Evolutionary conservation across 257 asterid genomes (phyloP).

Genomic region (Plectranthus barbatus): DNA sequence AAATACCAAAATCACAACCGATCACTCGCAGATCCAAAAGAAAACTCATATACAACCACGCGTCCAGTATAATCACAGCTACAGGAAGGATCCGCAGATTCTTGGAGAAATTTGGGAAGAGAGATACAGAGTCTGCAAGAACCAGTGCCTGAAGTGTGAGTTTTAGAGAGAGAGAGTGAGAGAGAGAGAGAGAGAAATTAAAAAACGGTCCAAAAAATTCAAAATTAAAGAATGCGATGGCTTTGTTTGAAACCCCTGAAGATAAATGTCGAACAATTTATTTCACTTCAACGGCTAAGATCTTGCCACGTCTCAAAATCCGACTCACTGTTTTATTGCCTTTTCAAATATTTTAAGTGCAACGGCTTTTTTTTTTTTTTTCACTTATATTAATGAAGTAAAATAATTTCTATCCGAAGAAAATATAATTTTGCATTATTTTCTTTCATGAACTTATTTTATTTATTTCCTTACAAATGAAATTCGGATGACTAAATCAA

Average conservation of each 20-base stretch:
- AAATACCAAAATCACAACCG: constrained; percentile 19
- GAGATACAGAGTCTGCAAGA: background rate
- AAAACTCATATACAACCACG: background rate
- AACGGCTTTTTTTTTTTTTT: constrained; percentile 10
- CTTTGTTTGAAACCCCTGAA: constrained; percentile 14
- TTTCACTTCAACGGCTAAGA: background rate
- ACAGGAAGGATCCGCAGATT: constrained; percentile 17
- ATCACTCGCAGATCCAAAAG: constrained; percentile 28
- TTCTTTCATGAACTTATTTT: no score
- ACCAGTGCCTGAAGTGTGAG: background rate
- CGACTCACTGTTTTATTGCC: background rate
- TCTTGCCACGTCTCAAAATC: background rate
- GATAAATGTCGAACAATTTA: no score
- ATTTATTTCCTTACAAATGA: no score
- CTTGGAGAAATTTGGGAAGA: constrained; percentile 6
- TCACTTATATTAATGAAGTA: no score
- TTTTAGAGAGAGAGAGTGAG: constrained; percentile 4
- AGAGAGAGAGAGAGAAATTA: no score
- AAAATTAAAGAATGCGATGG: constrained; percentile 20
- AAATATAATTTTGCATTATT: no score
- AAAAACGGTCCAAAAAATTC: constrained; percentile 27
- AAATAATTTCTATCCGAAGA: no score
- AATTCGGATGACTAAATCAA: no score
- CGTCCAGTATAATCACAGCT: background rate
- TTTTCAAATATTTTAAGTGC: constrained; percentile 15